Conservation (phyloP, 78 protist species). For the Dictyostelium brefeldianum region DNA sequence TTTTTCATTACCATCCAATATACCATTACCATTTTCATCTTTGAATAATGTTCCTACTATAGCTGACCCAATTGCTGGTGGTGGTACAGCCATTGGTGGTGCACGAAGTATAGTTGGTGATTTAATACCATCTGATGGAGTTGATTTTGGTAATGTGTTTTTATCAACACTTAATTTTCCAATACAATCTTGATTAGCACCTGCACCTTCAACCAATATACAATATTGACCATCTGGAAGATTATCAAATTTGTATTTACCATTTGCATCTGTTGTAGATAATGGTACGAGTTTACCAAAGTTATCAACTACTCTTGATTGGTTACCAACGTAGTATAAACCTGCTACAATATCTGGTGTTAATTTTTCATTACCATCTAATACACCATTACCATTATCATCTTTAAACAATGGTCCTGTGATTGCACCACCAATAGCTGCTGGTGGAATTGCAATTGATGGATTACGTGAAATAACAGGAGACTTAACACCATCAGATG, state of each 20-base stretch:
- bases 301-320: slow-evolving; percentile 1
- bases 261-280: background rate
- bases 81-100: background rate
- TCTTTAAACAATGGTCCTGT: slow-evolving; percentile 19
- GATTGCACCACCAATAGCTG: background rate
- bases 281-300: background rate
- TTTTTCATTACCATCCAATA: background rate
- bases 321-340: background rate
- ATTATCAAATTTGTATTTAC: slow-evolving; percentile 19
- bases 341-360: background rate
- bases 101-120: background rate
- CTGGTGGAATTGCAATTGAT: background rate
- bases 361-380: background rate
- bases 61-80: background rate
- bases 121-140: background rate
- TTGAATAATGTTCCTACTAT: background rate
- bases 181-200: slow-evolving; percentile 16
- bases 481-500: background rate
- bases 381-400: slow-evolving; percentile 18
- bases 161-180: background rate
- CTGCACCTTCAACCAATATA: background rate
- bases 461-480: background rate
- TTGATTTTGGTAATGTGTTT: background rate
- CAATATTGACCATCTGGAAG: slow-evolving; percentile 3
- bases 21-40: background rate